phyloP scores from a whole-genome alignment of 441 rosid genomes.

The Jatropha podagrica region DNA sequence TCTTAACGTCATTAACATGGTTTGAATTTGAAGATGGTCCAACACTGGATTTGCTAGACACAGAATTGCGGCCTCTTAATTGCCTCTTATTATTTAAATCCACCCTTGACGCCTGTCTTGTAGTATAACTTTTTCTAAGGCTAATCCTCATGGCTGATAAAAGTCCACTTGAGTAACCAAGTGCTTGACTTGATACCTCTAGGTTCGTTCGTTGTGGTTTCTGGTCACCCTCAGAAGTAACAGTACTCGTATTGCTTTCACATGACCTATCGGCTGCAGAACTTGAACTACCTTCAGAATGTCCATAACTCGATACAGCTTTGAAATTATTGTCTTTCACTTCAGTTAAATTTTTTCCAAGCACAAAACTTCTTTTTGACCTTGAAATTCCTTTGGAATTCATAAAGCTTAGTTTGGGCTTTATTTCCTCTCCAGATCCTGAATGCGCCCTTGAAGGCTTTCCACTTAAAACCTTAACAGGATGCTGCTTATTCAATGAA shows the following conservation, averaged over 20 bases:
- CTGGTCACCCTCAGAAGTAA: conserved; percentile 38
- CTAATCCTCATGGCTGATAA: conserved; percentile 37
- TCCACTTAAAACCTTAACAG: conserved; percentile 34
- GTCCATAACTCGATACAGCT: conserved; percentile 8
- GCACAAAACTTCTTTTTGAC: conserved; percentile 27
- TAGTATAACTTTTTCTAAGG: conserved; percentile 53
- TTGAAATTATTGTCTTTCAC: conserved; percentile 24
- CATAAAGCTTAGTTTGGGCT: conserved; percentile 34
- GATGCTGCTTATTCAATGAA: conserved; percentile 28
- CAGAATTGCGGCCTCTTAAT: conserved; percentile 39
- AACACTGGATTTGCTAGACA: conserved; percentile 51
- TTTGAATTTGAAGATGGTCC: conserved; percentile 48
- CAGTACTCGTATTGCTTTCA: conserved; percentile 36
- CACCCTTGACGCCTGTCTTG: conserved; percentile 50
- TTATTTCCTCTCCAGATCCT: conserved; percentile 31
- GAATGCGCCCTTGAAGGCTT: conserved; percentile 21
- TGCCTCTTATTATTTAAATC: conserved; percentile 28
- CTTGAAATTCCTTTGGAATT: conserved; percentile 35
- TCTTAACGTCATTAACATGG: conserved; percentile 22
- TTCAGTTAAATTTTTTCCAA: conserved; percentile 27
- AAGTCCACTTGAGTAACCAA: conserved; percentile 39
- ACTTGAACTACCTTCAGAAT: conserved; percentile 23
- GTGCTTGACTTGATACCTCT: conserved; percentile 36
- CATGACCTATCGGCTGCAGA: conserved; percentile 24
- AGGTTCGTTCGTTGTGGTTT: conserved; percentile 27